These are phyloP conservation scores for Cystoderma amianthinum DNA, from an alignment of 768 basidiomycete genomes.

Conservation along the genomic window DNA sequence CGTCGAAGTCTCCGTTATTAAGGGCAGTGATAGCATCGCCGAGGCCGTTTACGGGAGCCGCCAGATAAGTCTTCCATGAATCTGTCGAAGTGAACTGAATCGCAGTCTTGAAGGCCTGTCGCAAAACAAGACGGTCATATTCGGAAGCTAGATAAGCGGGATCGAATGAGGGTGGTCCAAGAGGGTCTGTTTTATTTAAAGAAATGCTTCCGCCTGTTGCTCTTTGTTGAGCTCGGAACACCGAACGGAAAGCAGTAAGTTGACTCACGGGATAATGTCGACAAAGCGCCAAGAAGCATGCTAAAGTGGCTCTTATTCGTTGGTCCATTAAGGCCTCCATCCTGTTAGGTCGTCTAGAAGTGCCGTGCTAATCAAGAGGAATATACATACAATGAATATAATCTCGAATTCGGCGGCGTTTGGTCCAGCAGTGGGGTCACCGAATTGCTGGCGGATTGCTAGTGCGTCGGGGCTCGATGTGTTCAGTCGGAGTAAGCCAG, in stretches of 20 bases:
- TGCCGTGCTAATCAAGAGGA: background rate
- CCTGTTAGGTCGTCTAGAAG: background rate
- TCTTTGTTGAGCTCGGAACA: background rate
- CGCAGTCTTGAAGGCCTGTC: conserved; percentile 13
- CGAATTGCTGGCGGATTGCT: conserved; percentile 6
- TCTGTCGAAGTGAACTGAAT: conserved; percentile 16
- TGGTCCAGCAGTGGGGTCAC: conserved; percentile 17
- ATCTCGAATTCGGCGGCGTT: conserved; percentile 16
- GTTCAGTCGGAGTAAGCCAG: background rate
- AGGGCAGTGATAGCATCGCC: conserved; percentile 7
- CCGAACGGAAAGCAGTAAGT: background rate
- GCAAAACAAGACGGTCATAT: conserved; percentile 21
- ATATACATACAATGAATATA: conserved; percentile 9
- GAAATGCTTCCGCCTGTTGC: conserved; percentile 28
- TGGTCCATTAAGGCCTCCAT: background rate
- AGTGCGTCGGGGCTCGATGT: conserved; percentile 6
- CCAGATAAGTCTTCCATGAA: conserved; percentile 19
- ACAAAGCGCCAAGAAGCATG: background rate
- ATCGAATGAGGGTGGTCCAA: conserved; percentile 41
- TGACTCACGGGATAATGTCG: background rate
- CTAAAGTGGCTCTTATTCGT: background rate
- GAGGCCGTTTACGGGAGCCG: conserved; percentile 13
- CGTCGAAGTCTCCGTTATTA: conserved; percentile 9
- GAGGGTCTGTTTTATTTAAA: conserved; percentile 35
- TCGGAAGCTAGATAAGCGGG: conserved; percentile 31